Evolutionary conservation across 1,139 yeast species (phyloP), one percentile per base, ranked within the genome.

Genomic region (Candida dubliniensis): DNA sequence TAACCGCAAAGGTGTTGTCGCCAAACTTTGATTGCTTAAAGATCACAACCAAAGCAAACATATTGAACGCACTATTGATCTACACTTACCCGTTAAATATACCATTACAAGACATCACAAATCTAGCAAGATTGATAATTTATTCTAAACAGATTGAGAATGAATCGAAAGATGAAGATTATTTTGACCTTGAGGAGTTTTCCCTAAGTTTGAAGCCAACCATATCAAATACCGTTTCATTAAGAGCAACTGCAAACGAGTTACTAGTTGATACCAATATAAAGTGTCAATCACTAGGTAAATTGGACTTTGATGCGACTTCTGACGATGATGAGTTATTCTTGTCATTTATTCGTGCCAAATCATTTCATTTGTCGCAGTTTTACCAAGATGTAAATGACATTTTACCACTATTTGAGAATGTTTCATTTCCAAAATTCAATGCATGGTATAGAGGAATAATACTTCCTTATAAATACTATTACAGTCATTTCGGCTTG

Each of bases 401-500:
- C 3, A 49, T 58, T 15, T 30, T 46, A 0, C 54, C 56, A 5
- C 49, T 61, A 5, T 64, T 58, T 36, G 46, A 49, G 1, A 42
- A 58, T 32, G 41, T 48, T 4, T 50, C 49, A 1, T 52, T 53
- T 38, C 49, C 43, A 2, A 59, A 59, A 10, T 66, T 65, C 48
- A 32, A 49, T 1, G 27, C 44, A 3, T 72, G 77, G 76, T 54
- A 50, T 35, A 35, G 49, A 4, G 71, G 71, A 0, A 35, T 63
- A 3, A 49, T 69, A 8, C 38, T 45, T 27, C 75, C 75, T 1
- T 71, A 52, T 48, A 46, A 50, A 32, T 66, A 64, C 49, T 72
- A 62, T 47, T 63, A 68, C 64, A 56, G 50, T 25, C 58, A 59
- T 39, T 63, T 55, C 46, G 71, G 61, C 1, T 40, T 47, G 1